Evolutionary conservation across 805 yeast species (phyloP).

Genomic region (Lipomyces yamanashiensis): DNA sequence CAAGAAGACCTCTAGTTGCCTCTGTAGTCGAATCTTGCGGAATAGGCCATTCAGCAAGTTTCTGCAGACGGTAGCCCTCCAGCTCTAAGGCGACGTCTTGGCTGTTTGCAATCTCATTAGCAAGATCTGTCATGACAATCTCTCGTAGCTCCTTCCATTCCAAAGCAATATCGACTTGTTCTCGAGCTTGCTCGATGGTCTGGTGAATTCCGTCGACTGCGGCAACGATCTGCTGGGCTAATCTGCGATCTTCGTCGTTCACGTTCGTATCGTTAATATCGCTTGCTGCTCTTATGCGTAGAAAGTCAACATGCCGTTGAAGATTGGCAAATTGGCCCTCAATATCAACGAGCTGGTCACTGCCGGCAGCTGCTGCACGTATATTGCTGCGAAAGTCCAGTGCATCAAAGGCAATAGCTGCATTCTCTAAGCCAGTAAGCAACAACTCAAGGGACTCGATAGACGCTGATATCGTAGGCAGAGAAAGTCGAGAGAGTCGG

Average conservation of each 20-base stretch:
- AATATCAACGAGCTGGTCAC: constrained; percentile 3
- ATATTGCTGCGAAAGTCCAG: constrained; percentile 16
- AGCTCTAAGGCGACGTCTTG: constrained; percentile 10
- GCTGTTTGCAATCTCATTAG: constrained; percentile 19
- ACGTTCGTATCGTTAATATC: background rate
- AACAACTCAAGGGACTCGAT: constrained; percentile 3
- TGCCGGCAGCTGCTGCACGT: constrained; percentile 11
- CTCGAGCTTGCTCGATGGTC: constrained; percentile 13
- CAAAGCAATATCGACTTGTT: constrained; percentile 29
- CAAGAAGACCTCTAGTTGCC: constrained; percentile 10
- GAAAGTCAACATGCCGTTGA: constrained; percentile 12
- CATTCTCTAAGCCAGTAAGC: constrained; percentile 15
- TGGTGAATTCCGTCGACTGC: constrained; percentile 10
- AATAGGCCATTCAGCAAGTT: constrained; percentile 16
- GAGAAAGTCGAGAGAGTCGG: background rate
- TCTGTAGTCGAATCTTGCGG: constrained; percentile 1
- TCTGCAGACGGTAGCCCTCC: constrained; percentile 6
- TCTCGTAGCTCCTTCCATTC: constrained; percentile 30
- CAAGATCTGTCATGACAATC: constrained; percentile 20
- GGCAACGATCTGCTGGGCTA: constrained; percentile 13
- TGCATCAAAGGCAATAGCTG: constrained; percentile 8
- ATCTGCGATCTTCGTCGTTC: background rate
- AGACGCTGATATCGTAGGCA: constrained; percentile 2
- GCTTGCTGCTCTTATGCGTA: constrained; percentile 3
- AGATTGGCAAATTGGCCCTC: constrained; percentile 9